A percentile compares a stretch with the other conserved stretches of the same genome.
phyloP scores from a whole-genome alignment of 495 filamentous ascomycete species.

The Hyaloscypha finlandica region DNA sequence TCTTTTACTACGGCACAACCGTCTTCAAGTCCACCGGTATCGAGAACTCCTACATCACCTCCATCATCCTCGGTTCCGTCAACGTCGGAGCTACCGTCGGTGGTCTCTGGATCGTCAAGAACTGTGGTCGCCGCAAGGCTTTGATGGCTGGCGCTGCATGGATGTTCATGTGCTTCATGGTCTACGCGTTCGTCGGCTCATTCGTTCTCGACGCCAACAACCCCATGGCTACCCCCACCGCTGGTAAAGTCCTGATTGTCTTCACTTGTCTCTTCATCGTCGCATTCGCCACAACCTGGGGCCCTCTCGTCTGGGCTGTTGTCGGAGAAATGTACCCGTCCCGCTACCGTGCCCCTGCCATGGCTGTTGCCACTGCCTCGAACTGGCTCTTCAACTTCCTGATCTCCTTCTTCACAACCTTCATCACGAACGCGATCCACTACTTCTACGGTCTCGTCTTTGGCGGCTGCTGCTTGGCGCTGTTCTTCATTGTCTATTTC shows the following conservation, averaged over 20 bases:
- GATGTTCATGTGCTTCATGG: constrained; percentile 61
- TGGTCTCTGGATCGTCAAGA: constrained; percentile 73
- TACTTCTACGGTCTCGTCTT: constrained; percentile 87
- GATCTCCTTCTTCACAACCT: constrained; percentile 79
- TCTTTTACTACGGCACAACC: constrained; percentile 80
- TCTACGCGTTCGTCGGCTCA: constrained; percentile 72
- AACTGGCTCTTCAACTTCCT: constrained; percentile 83
- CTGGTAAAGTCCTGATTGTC: constrained; percentile 72
- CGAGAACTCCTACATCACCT: constrained; percentile 66
- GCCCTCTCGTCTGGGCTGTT: constrained; percentile 76
- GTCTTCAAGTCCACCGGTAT: constrained; percentile 72
- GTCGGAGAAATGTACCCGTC: constrained; percentile 76
- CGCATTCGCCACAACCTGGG: constrained; percentile 70
- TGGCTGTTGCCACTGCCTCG: constrained; percentile 69
- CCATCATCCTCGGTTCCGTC: constrained; percentile 73
- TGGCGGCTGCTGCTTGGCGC: constrained; percentile 67
- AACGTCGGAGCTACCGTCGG: constrained; percentile 73
- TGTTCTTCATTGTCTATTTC: constrained; percentile 78
- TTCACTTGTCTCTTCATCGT: constrained; percentile 72
- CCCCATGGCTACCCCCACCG: constrained; percentile 45
- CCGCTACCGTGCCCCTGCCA: constrained; percentile 69
- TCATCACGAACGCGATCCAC: constrained; percentile 73
- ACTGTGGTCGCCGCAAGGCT: constrained; percentile 65
- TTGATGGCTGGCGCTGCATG: constrained; percentile 67
- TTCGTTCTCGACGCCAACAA: constrained; percentile 52